phyloP scores from a whole-genome alignment of 2,329 filamentous ascomycete species.

The Colletotrichum plurivorum region DNA sequence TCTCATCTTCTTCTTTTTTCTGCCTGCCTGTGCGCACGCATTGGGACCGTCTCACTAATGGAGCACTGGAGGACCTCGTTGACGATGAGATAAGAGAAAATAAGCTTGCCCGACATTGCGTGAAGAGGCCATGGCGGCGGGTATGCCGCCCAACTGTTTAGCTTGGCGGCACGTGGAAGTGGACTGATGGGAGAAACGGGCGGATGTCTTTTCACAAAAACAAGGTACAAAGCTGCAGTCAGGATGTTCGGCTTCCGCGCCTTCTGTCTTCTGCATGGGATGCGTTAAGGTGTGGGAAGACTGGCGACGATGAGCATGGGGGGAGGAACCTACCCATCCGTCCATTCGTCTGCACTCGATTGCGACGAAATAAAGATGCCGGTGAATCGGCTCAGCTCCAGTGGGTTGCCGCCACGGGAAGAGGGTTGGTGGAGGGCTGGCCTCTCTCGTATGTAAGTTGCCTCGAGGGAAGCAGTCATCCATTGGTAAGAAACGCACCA shows the following conservation, averaged over 20 bases:
- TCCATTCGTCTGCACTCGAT: constrained; percentile 1
- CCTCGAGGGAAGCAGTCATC: neutral
- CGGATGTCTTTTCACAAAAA: neutral
- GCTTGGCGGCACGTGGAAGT: constrained; percentile 7
- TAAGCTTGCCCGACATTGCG: too few species aligned
- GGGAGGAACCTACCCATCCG: neutral
- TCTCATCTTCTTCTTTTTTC: too few species aligned
- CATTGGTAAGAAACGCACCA: neutral
- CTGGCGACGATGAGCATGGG: neutral
- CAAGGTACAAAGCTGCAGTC: neutral
- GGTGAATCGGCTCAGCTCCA: constrained; percentile 11
- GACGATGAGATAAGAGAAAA: too few species aligned
- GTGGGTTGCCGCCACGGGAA: neutral
- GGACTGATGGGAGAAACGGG: neutral
- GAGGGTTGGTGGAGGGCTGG: too few species aligned
- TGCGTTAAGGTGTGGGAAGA: neutral
- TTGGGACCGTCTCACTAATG: too few species aligned
- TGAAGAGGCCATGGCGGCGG: constrained; percentile 12
- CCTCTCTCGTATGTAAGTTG: too few species aligned
- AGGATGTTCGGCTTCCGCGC: constrained; percentile 4
- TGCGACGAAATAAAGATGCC: constrained; percentile 5
- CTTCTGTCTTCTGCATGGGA: neutral
- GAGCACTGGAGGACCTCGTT: too few species aligned
- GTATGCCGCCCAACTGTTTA: too few species aligned
- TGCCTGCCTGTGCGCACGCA: too few species aligned